Base-by-base conservation (phyloP, 768 basidiomycete genomes). In the Pleurotus cornucopiae region DNA sequence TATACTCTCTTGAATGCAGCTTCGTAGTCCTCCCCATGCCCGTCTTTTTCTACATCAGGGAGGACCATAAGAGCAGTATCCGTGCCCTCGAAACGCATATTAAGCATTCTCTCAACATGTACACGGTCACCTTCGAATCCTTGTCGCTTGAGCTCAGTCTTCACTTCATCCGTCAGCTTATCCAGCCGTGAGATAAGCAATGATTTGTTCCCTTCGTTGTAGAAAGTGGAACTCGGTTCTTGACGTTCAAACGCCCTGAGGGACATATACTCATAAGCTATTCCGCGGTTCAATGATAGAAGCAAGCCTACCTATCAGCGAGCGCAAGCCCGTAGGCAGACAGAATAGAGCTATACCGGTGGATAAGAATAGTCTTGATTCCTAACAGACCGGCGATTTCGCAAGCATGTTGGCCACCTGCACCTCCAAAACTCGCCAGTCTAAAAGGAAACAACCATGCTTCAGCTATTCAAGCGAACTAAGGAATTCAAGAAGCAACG, bases 311-410 rank as follows among this genome's bases (percentile, higher is more conserved):
- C 79, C 80, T 76, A 68, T 96, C 92, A 3, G 94, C 92, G 6
- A 94, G 77, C 6, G 92, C 91, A n/a, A 97, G 82, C 0, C 95
- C 95, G 62, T 95, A 98, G 0, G 95, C 94, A 1, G 92, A 94
- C 3, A 98, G 75, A 54, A 98, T 91, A 5, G 94, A 96, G 53
- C 91, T 94, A 68, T 94, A 93, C 20, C 89, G 83, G 67, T 94
- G 94, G 49, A 97, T 88, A 43, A 96, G 71, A 61, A 96, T 87
- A 5, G 85, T 91, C 66, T 85, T 86, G 63, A 97, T 96, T 4
- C 93, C 93, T 3, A 98, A 76, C 5, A 91, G 76, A 20, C 79
- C 76, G 0, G 94, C 95, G 48, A 96, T 94, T 66, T 94, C 94
- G 76, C 91, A 94, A 9, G 93, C 94, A 59, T 94, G 93, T 62